These are phyloP conservation scores for Conticribra guillardii DNA, from an alignment of 108 stramenopile species.

Conservation along the genomic window DNA sequence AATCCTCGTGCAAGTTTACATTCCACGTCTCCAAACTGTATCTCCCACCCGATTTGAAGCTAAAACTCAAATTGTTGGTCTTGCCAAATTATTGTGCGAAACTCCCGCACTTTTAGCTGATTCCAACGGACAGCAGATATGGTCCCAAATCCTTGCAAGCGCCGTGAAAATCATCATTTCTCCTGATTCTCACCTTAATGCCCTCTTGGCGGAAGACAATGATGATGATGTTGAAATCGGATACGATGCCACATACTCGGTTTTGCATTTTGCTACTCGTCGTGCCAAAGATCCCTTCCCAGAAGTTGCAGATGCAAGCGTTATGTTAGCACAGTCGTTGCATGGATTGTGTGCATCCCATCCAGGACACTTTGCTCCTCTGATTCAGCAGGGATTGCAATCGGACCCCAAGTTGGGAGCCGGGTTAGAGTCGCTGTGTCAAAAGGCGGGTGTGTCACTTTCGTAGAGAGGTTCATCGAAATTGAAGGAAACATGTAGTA, in stretches of 20 bases:
- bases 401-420: slow-evolving; percentile 66
- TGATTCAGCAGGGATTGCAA: slow-evolving; percentile 66
- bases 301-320: slow-evolving; percentile 63
- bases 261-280: slow-evolving; percentile 67
- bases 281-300: slow-evolving; percentile 73
- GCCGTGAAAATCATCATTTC: slow-evolving; percentile 62
- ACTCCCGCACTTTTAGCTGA: slow-evolving; percentile 65
- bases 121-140: slow-evolving; percentile 55
- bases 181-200: slow-evolving; percentile 46
- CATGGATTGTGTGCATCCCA: slow-evolving; percentile 48
- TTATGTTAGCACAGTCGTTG: slow-evolving; percentile 55
- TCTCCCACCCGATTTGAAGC: slow-evolving; percentile 64
- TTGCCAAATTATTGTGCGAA: slow-evolving; percentile 73
- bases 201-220: slow-evolving; percentile 23
- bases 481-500: too few relatives aligned
- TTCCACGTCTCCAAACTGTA: slow-evolving; percentile 59
- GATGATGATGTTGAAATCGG: slow-evolving; percentile 67
- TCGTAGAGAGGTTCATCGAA: too few relatives aligned
- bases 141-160: slow-evolving; percentile 51
- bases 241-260: slow-evolving; percentile 83
- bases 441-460: slow-evolving; percentile 46
- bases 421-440: slow-evolving; percentile 66
- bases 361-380: slow-evolving; percentile 62
- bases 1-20: slow-evolving; percentile 71
- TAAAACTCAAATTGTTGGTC: slow-evolving; percentile 76